Percentiles rank a stretch among this genome's conserved stretches.
Evolutionary conservation across 1,139 yeast species (phyloP).

Genomic region (Meyerozyma elateridarum): DNA sequence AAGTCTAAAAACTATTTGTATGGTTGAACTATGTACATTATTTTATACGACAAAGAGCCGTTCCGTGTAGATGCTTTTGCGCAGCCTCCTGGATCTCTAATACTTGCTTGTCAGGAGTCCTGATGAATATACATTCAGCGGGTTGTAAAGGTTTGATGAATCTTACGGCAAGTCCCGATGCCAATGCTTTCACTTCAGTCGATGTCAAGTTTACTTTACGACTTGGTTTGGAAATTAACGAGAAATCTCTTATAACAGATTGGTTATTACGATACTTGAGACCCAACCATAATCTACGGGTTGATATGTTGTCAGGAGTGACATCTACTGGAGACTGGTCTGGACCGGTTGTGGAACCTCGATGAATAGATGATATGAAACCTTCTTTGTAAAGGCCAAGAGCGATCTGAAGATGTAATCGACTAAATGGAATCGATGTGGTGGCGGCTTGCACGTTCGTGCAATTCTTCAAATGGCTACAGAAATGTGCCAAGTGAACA

Average conservation of each 20-base stretch:
- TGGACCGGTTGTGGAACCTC: constrained; percentile 90
- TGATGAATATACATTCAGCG: constrained; percentile 80
- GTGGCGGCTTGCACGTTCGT: constrained; percentile 67
- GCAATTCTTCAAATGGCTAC: constrained; percentile 89
- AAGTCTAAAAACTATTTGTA: background rate
- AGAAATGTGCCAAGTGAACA: constrained; percentile 75
- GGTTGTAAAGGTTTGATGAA: constrained; percentile 79
- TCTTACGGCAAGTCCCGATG: constrained; percentile 73
- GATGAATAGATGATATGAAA: constrained; percentile 74
- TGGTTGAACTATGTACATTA: constrained; percentile 18
- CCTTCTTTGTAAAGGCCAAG: constrained; percentile 88
- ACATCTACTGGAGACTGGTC: constrained; percentile 70
- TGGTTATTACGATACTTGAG: constrained; percentile 78
- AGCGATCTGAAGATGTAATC: constrained; percentile 78
- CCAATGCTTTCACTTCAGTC: constrained; percentile 65
- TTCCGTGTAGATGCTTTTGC: constrained; percentile 64
- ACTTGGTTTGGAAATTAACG: constrained; percentile 81
- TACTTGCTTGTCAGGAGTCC: constrained; percentile 43
- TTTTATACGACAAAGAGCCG: constrained; percentile 76
- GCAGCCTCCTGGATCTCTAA: constrained; percentile 85
- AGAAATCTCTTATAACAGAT: constrained; percentile 70
- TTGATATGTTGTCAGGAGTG: constrained; percentile 81
- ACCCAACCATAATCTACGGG: constrained; percentile 89
- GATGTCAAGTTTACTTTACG: constrained; percentile 61
- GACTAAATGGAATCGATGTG: constrained; percentile 81